These are phyloP conservation scores for Dactylellina sp. DNA, from an alignment of 2,329 filamentous ascomycete species.

Conservation along the genomic window DNA sequence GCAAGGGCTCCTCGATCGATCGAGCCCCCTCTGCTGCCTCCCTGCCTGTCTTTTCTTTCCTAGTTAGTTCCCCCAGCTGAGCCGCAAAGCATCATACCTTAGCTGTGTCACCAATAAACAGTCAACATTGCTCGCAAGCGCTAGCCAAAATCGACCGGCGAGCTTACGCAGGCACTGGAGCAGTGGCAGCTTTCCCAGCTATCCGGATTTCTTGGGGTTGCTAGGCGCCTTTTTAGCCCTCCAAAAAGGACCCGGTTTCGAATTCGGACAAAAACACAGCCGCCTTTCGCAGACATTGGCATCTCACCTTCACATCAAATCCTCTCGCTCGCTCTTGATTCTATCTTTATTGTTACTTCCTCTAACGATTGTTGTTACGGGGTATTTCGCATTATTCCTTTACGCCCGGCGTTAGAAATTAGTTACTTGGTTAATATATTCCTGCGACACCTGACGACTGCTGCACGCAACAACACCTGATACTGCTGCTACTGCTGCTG, in stretches of 20 bases:
- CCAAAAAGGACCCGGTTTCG: conserved; percentile 24
- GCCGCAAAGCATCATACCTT: conserved; percentile 17
- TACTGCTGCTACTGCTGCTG: background rate
- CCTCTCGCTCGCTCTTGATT: background rate
- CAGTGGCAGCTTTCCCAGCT: conserved; percentile 3
- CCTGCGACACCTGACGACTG: background rate
- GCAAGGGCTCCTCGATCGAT: conserved; percentile 12
- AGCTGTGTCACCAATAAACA: conserved; percentile 29
- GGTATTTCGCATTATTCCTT: background rate
- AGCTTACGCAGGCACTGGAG: conserved; percentile 44
- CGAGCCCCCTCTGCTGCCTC: too few relatives aligned
- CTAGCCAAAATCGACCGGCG: too few relatives aligned
- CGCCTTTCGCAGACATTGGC: conserved; percentile 33
- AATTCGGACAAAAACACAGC: conserved; percentile 35
- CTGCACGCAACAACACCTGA: background rate
- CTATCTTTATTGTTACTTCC: background rate
- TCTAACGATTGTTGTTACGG: background rate
- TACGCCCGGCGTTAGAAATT: background rate
- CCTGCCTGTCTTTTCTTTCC: background rate
- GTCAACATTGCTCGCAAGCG: too few relatives aligned
- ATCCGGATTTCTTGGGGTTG: conserved; percentile 32
- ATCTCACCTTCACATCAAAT: conserved; percentile 21
- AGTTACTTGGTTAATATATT: background rate
- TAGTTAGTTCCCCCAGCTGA: conserved; percentile 3
- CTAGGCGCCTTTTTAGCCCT: conserved; percentile 37